Evolutionary conservation across 306 rosid species (phyloP).

Genomic region (Carpinus viminea): DNA sequence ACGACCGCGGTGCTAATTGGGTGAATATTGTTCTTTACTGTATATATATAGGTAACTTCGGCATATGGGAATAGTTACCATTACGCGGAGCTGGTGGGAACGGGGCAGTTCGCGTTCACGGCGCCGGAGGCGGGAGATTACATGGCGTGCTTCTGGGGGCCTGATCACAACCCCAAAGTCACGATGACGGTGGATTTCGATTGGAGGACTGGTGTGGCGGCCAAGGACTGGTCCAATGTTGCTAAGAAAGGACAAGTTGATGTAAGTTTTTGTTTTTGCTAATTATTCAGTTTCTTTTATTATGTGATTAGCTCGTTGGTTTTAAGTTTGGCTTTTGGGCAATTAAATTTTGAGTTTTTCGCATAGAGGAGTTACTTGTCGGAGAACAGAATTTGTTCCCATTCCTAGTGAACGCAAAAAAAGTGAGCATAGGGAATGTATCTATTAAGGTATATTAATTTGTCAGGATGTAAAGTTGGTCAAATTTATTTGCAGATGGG

Average conservation of each 20-base stretch:
- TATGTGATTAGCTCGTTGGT: background rate
- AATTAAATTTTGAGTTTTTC: background rate
- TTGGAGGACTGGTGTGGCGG: constrained; percentile 90
- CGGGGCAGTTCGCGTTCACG: constrained; percentile 69
- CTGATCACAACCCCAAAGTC: constrained; percentile 53
- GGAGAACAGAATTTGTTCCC: background rate
- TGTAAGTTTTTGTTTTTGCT: constrained; percentile 45
- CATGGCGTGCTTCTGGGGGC: constrained; percentile 87
- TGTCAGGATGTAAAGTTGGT: background rate
- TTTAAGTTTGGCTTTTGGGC: background rate
- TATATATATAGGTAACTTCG: constrained; percentile 68
- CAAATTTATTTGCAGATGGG: background rate
- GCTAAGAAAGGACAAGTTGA: constrained; percentile 94
- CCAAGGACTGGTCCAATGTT: constrained; percentile 93
- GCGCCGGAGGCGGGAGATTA: constrained; percentile 84
- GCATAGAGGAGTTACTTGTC: background rate
- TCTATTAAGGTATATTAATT: background rate
- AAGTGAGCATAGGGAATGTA: background rate
- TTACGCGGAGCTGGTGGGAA: constrained; percentile 59
- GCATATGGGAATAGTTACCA: constrained; percentile 71
- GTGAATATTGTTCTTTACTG: constrained; percentile 1
- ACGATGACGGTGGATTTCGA: constrained; percentile 78
- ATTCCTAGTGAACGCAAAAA: background rate
- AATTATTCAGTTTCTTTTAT: background rate
- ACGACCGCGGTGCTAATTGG: background rate